These are phyloP conservation scores for Penicillium sp. DNA, from an alignment of 2,329 filamentous ascomycete genomes.

Conservation along the genomic window DNA sequence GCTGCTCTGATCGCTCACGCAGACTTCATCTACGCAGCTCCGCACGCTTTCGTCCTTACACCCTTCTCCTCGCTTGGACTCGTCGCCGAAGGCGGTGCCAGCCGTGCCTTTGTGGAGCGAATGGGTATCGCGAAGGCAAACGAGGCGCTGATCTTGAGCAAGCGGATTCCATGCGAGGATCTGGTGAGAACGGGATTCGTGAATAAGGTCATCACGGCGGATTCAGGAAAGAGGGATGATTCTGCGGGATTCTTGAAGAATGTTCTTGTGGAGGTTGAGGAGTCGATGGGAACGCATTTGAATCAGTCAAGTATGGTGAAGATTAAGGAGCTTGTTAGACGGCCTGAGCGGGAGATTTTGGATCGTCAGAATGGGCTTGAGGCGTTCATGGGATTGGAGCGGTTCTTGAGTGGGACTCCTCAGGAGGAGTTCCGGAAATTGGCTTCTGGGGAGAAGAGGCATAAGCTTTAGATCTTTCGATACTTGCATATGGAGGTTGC, in stretches of 20 bases:
- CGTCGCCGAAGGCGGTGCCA: conserved; percentile 83
- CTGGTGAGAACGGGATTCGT: conserved; percentile 77
- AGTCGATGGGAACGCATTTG: conserved; percentile 75
- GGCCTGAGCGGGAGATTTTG: conserved; percentile 68
- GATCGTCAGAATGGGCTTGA: conserved; percentile 79
- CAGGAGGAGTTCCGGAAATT: conserved; percentile 87
- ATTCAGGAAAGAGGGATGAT: conserved; percentile 58
- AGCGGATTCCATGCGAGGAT: conserved; percentile 70
- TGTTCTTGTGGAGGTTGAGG: conserved; percentile 78
- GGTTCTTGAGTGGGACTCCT: conserved; percentile 76
- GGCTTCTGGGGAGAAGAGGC: conserved; percentile 84
- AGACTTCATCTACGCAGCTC: conserved; percentile 88
- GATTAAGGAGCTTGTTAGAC: conserved; percentile 81
- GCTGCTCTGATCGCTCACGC: conserved; percentile 80
- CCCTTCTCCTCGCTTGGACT: conserved; percentile 89
- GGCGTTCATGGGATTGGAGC: conserved; percentile 79
- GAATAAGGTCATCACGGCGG: conserved; percentile 71
- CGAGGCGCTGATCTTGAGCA: conserved; percentile 90
- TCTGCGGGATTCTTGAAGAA: conserved; percentile 66
- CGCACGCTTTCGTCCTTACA: conserved; percentile 80
- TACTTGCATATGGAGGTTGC: background rate
- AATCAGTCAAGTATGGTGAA: conserved; percentile 74
- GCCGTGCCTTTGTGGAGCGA: conserved; percentile 72
- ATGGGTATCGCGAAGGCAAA: conserved; percentile 81
- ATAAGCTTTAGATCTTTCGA: conserved; percentile 68